phyloP scores from a whole-genome alignment of 129 eudicot species.

The Artemisia argyi region DNA sequence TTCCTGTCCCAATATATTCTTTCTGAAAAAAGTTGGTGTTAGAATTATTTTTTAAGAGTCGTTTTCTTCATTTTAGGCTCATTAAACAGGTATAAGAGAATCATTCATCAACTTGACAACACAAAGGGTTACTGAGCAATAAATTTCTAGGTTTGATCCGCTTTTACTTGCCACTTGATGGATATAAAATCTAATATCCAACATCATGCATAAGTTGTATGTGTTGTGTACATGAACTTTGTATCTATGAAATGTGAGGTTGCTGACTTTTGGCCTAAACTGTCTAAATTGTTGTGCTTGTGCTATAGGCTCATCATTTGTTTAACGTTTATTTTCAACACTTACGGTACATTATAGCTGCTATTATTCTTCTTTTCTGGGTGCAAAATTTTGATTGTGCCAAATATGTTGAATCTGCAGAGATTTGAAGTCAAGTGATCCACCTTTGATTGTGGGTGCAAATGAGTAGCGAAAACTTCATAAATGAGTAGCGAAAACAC shows the following conservation, averaged over 20 bases:
- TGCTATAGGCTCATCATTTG: not conserved
- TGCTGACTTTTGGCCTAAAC: not conserved
- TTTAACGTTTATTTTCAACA: not conserved
- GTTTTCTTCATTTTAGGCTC: no score
- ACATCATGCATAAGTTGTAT: no score
- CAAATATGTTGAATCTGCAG: constrained; percentile 26
- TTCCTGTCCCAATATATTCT: no score
- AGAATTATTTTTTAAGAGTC: not conserved
- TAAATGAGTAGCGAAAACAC: no score
- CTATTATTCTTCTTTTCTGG: not conserved
- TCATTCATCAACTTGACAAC: no score
- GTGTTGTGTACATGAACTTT: not conserved
- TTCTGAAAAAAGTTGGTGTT: not conserved
- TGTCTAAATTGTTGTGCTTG: not conserved
- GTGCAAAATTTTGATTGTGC: constrained; percentile 13
- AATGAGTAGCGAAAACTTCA: constrained; percentile 16
- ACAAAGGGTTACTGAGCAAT: not conserved
- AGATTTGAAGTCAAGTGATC: constrained; percentile 25
- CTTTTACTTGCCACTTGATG: no score
- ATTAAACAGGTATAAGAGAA: no score
- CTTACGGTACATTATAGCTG: not conserved
- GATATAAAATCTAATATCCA: no score
- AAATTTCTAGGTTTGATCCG: not conserved
- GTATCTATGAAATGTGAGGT: not conserved
- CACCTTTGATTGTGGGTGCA: constrained; percentile 28